These are phyloP conservation scores for Chrysopogon serrulatus DNA, from an alignment of 176 grass and related monocot species.

Conservation along the genomic window DNA sequence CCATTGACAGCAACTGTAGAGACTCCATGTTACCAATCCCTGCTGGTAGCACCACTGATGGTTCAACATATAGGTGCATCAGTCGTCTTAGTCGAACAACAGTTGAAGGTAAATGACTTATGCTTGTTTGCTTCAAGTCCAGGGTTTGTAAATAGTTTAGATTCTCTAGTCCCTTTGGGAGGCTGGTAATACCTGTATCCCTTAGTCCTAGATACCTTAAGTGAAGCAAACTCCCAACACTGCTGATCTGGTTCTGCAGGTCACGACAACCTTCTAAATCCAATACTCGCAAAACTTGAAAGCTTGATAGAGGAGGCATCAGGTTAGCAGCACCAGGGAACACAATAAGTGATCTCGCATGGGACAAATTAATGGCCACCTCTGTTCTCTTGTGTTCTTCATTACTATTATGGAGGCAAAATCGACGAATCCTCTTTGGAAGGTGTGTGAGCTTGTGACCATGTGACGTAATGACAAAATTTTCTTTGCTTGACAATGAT, in stretches of 20 bases:
- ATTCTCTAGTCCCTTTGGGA: background rate
- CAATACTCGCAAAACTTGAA: background rate
- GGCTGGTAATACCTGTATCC: background rate
- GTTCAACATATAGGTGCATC: background rate
- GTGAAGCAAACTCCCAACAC: background rate
- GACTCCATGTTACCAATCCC: conserved; percentile 13
- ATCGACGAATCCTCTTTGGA: background rate
- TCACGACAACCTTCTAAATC: conserved; percentile 16
- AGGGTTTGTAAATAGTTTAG: background rate
- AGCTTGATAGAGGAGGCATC: conserved; percentile 8
- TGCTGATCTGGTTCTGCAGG: background rate
- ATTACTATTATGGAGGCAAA: background rate
- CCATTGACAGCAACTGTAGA: background rate
- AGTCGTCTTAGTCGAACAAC: background rate
- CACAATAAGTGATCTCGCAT: conserved; percentile 3
- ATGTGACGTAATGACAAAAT: background rate
- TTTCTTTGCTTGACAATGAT: conserved; percentile 8
- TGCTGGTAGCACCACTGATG: background rate
- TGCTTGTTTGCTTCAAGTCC: background rate
- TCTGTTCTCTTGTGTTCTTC: background rate
- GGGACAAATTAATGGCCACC: background rate
- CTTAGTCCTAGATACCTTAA: conserved; percentile 9
- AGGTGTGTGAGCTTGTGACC: background rate
- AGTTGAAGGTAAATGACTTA: background rate
- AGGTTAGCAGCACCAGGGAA: background rate